Base-by-base conservation (phyloP, 495 filamentous ascomycete genomes). In the Xylaria bambusicola region DNA sequence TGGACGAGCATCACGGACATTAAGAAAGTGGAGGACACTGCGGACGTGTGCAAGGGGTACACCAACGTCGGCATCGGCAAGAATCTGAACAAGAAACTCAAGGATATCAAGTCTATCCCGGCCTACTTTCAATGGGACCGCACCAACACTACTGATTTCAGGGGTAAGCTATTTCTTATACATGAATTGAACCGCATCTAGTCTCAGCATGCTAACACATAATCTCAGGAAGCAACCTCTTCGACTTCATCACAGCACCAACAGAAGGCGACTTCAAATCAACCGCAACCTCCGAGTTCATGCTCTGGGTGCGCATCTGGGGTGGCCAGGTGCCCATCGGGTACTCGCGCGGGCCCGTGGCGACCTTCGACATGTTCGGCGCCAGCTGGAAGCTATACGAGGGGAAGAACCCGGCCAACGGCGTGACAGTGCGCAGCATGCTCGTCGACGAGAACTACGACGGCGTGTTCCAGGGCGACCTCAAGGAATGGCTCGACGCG, bases 301-400 rank as follows among this genome's bases (percentile, higher is more conserved):
- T 76, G 73, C 72, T 76, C 0, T 76, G 73, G 73, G 66, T 76
- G 29, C 63, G 70, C 27, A 74, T 70, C 46, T 70, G 73, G 45
- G 73, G 73, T 5, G 68, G 67, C 41, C 73, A 76, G 58, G 63
- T 73, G 10, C 73, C 73, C 2, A 75, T 76, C 55, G 73, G 73
- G 18, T 75, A 69, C 60, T 55, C 58, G 20, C 48, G 60, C 6
- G 70, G 69, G 3, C 64, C 67, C 1, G 61, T 68, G 17, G 73
- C 69, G 17, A 62, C 72, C 20, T 50, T 68, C 40, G 46, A 65
- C 15, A 65, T 76, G 36, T 76, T 74, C 52, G 72, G 72, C 17
- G 69, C 66, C 38, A 65, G 64, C 9, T 76, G 73, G 73, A 70
- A 68, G 31, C 50, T 76, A 13, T 76, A 76, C 58, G 65, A 72